phyloP scores from a whole-genome alignment of 352 stramenopile species.

The Pythium phragmitis region DNA sequence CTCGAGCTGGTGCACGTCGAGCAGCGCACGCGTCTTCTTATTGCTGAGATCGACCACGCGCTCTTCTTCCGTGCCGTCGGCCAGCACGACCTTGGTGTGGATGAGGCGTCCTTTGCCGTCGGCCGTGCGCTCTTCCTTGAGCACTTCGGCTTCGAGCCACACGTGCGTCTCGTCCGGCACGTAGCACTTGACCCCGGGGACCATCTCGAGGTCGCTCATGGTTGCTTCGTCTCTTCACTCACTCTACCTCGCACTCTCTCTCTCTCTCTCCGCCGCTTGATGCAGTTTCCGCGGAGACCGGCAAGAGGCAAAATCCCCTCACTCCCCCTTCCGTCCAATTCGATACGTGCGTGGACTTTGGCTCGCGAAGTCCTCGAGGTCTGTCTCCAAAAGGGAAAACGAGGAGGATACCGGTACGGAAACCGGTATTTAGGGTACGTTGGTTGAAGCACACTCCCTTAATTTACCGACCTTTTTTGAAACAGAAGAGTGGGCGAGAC shows the following conservation, averaged over 20 bases:
- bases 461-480: conserved; percentile 7
- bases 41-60: conserved; percentile 78
- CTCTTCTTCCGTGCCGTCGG: conserved; percentile 40
- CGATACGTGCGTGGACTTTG: conserved; percentile 11
- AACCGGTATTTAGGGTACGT: conserved; percentile 16
- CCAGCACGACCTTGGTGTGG: conserved; percentile 58
- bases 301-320: conserved; percentile 8
- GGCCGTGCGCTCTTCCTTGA: conserved; percentile 63
- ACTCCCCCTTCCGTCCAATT: background rate
- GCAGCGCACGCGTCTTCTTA: conserved; percentile 40
- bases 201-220: conserved; percentile 50
- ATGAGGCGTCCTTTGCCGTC: conserved; percentile 70
- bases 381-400: conserved; percentile 15
- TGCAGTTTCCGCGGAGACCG: background rate
- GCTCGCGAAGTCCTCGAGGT: background rate
- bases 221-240: background rate
- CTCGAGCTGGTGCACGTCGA: conserved; percentile 65
- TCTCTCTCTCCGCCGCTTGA: background rate
- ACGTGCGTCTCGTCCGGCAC: conserved; percentile 84
- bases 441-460: conserved; percentile 14
- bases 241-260: background rate
- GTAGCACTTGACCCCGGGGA: conserved; percentile 79
- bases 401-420: conserved; percentile 27
- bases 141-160: conserved; percentile 76
- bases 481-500: background rate